These are phyloP conservation scores for Phytopythium ostracodes DNA, from an alignment of 352 stramenopile species.

Conservation along the genomic window DNA sequence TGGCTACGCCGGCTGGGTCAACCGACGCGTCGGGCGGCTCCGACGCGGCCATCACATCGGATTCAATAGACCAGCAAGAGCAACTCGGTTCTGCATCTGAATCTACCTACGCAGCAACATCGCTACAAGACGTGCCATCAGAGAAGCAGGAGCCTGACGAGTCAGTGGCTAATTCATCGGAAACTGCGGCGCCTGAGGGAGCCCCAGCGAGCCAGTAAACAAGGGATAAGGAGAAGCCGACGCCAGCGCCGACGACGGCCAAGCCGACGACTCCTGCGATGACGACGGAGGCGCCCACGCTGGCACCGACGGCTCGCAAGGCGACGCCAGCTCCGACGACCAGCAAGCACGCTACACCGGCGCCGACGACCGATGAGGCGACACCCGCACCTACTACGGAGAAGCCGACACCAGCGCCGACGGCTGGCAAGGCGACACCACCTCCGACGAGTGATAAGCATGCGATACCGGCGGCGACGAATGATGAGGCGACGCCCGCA, in stretches of 20 bases:
- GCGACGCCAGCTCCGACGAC: background rate
- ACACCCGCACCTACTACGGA: background rate
- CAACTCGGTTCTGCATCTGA: background rate
- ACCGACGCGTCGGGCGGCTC: background rate
- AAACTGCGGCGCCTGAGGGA: too few species aligned
- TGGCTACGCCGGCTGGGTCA: slow-evolving; percentile 2
- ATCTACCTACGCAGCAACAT: background rate
- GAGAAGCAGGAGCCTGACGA: too few species aligned
- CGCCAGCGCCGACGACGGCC: background rate
- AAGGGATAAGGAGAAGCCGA: background rate
- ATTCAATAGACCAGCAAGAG: background rate
- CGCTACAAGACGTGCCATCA: background rate
- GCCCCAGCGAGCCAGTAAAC: too few species aligned
- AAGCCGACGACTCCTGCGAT: background rate
- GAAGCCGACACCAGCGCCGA: background rate
- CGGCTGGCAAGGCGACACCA: background rate
- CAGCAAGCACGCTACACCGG: background rate
- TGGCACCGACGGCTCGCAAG: background rate
- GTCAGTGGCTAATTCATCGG: background rate
- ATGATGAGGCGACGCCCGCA: background rate
- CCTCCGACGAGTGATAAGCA: background rate
- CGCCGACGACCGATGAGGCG: background rate
- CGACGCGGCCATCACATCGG: background rate
- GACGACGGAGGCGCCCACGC: too few species aligned
- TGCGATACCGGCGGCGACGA: background rate